Base-by-base conservation (phyloP, 352 stramenopile genomes). In the Pseudoperonospora humuli region DNA sequence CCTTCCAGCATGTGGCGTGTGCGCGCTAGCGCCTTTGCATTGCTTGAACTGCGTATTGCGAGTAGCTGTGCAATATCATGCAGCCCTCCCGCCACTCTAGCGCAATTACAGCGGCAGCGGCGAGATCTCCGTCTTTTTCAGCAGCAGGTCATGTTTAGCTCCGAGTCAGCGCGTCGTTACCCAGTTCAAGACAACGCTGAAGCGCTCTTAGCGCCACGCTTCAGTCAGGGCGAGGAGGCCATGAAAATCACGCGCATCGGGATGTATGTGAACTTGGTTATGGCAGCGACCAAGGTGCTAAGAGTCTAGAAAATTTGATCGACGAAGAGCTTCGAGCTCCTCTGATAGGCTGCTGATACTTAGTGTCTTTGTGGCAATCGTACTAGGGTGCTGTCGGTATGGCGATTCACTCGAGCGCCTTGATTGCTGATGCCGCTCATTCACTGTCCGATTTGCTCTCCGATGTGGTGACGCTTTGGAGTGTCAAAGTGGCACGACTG, bases 401-500 rank as follows among this genome's bases (percentile, higher is more conserved):
- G 19, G 63, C 64, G 1, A 86, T 79, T 39, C 80, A 94, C 62
- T 97, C 86, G 13, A 94, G 78, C 8, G 95, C 88, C 17, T 64
- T 99, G 48, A 74, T 99, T 21, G 92, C 95, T 3, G 96, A 99
- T 63, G 95, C 96, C 0, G 92, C 84, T 14, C 96, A 99, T 73
- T 97, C 88, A 10, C 55, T 98, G 3, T 96, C 79, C 7, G 96
- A 99, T 74, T 67, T 99, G 39, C 71, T 98, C 26, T 96, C 77
- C 19, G 96, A 99, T 57, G 88, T 97, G 54, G 93, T 99, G 26
- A 99, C 96, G 18, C 67, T 99, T 3, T 97, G 84, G 84, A 90
- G 80, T 27, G 85, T 97, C 17, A 70, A 81, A 34, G 70, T 98
- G 20, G 88, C 86, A 31, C 74, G 93, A 15, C 67, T 98, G 11